Percentiles rank a stretch among this genome's conserved stretches.
Conservation (phyloP, 345 rosid genomes). For the Bruguiera gymnorhiza region DNA sequence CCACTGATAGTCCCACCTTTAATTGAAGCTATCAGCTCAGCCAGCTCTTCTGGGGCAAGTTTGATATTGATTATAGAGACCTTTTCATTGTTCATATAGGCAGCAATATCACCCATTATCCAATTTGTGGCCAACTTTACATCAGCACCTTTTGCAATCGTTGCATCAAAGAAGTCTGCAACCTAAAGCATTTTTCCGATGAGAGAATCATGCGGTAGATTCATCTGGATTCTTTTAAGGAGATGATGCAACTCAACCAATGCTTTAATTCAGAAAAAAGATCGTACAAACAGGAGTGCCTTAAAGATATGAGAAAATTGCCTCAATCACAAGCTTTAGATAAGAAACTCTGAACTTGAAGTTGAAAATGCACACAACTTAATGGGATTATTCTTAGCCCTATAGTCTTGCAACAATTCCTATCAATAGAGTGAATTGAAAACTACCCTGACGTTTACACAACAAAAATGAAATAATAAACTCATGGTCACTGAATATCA, state of each 20-base stretch:
- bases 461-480: not conserved
- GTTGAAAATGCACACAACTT: not conserved
- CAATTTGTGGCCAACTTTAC: constrained; percentile 76
- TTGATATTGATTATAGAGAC: constrained; percentile 68
- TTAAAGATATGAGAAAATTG: not conserved
- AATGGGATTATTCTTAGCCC: not conserved
- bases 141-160: constrained; percentile 72
- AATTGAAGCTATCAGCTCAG: constrained; percentile 81
- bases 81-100: constrained; percentile 78
- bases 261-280: constrained; percentile 1
- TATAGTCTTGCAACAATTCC: not conserved
- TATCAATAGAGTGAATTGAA: too few relatives aligned
- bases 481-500: not conserved
- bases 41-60: constrained; percentile 71
- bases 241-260: not conserved
- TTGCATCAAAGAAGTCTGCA: constrained; percentile 78
- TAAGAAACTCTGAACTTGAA: not conserved
- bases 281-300: not conserved
- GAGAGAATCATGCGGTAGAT: not conserved
- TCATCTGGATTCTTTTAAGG: constrained; percentile 7
- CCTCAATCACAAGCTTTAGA: not conserved
- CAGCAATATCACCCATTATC: constrained; percentile 94
- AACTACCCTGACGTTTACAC: not conserved
- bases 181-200: constrained; percentile 48
- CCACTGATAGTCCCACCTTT: constrained; percentile 87